phyloP scores from a whole-genome alignment of 2,329 filamentous ascomycete genomes.

The Simplicillium aogashimaense region DNA sequence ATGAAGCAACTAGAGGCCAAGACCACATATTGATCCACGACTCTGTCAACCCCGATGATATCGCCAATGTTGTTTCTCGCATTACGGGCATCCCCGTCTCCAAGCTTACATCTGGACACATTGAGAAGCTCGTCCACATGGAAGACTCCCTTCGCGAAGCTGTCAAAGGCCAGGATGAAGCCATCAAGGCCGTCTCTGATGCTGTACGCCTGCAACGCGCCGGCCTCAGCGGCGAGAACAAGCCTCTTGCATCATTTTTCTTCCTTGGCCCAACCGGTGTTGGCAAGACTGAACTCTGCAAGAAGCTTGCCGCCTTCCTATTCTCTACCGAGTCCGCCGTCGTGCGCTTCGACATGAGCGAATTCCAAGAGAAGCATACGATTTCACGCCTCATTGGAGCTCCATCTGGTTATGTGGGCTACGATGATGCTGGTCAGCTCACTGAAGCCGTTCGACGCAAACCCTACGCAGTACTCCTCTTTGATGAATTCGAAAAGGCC shows the following conservation, averaged over 20 bases:
- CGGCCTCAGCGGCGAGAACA: constrained; percentile 82
- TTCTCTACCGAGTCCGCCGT: constrained; percentile 90
- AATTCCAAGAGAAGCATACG: constrained; percentile 96
- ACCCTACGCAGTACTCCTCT: constrained; percentile 87
- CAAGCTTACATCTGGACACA: constrained; percentile 86
- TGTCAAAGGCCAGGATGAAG: constrained; percentile 89
- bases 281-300: constrained; percentile 94
- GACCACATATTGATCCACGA: constrained; percentile 70
- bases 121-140: constrained; percentile 93
- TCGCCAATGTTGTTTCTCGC: constrained; percentile 81
- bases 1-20: constrained; percentile 40
- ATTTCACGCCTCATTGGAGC: constrained; percentile 87
- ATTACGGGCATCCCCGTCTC: constrained; percentile 88
- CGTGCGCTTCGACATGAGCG: constrained; percentile 92
- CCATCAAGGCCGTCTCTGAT: constrained; percentile 80
- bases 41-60: constrained; percentile 90
- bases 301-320: constrained; percentile 86
- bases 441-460: constrained; percentile 93
- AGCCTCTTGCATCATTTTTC: constrained; percentile 91
- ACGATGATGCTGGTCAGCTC: constrained; percentile 91
- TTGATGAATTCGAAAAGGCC: constrained; percentile 97
- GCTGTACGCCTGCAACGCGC: constrained; percentile 91
- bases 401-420: constrained; percentile 90
- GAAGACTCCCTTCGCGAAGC: constrained; percentile 78
- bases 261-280: constrained; percentile 95